Evolutionary conservation across 371 early-diverging fungal genomes (phyloP), one percentile per base, ranked within the genome.

Genomic region (Mucor circinelloides): DNA sequence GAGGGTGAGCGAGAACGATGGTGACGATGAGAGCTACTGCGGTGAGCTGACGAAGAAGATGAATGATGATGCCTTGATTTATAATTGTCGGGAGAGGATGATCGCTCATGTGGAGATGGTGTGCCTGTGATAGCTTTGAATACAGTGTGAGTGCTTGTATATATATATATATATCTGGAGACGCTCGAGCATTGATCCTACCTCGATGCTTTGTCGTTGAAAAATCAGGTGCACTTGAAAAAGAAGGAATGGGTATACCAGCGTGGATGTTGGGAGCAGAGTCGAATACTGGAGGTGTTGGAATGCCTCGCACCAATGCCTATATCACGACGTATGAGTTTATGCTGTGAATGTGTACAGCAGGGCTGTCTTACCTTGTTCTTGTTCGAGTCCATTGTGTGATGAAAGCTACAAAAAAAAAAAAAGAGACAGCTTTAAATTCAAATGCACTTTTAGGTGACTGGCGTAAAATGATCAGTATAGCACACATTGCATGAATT

Each of bases 221-320:
- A 21, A 80, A 54, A 32, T 80, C 73, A 12, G 80, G 80, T 19
- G 80, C 80, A 38, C 77, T 77, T 2, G 77, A 71, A 46, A 77
- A 80, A 1, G 77, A 68, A 21, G 80, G 79, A 28, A 61, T 60
- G 19, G 63, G 52, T 46, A 59, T 63, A 8, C 34, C 38, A 6
- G 62, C 21, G 15, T 46, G 56, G 9, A 72, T 40, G 31, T 58
- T 64, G 2, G 79, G 79, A 34, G 79, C 79, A 38, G 72, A 62
- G 6, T 46, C 44, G 21, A 76, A 75, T 9, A 71, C 71, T 10
- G 74, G 79, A 38, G 70, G 70, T 28, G 65, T n/a, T 31, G 58
- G 63, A 6, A 68, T 60, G 15, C 52, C 52, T 52, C 52, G 52
- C 6, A 27, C 27, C 15, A 52, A 52, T 52, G 52, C 52, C 52